Percentiles rank a stretch among this genome's conserved stretches.
Conservation (phyloP, 768 basidiomycete species). For the Hericium alpestre region DNA sequence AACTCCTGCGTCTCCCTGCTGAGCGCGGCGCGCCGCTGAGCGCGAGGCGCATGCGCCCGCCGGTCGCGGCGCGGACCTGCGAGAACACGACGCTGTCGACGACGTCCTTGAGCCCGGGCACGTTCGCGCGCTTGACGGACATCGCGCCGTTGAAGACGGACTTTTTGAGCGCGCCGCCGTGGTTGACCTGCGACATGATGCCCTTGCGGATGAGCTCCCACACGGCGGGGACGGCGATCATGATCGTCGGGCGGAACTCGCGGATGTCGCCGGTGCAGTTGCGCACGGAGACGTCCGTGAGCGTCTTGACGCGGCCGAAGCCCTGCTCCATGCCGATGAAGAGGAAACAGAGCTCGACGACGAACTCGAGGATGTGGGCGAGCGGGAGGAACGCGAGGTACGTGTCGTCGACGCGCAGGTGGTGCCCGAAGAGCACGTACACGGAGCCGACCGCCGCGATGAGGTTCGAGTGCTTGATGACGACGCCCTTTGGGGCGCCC, state of each 20-base stretch:
- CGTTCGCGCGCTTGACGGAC: conserved; percentile 56
- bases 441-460: conserved; percentile 82
- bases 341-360: conserved; percentile 74
- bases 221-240: conserved; percentile 91
- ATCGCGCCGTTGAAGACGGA: conserved; percentile 73
- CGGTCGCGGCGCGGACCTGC: conserved; percentile 72
- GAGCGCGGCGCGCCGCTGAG: conserved; percentile 78
- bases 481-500: conserved; percentile 89
- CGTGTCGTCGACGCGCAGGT: conserved; percentile 45
- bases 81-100: conserved; percentile 72
- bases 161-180: conserved; percentile 57
- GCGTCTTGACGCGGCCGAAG: conserved; percentile 89
- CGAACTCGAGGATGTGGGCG: conserved; percentile 92
- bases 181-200: conserved; percentile 71
- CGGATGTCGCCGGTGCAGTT: conserved; percentile 82
- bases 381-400: conserved; percentile 90
- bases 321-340: conserved; percentile 75
- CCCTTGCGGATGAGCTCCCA: conserved; percentile 98
- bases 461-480: conserved; percentile 80
- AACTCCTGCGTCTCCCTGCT: conserved; percentile 87
- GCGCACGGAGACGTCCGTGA: conserved; percentile 88
- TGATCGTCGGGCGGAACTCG: conserved; percentile 75
- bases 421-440: conserved; percentile 55
- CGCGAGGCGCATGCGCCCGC: conserved; percentile 74
- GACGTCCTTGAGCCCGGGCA: conserved; percentile 55